Evolutionary conservation across 2,329 filamentous ascomycete genomes (phyloP), one percentile per base, ranked within the genome.

Genomic region (Cryphonectria japonica): DNA sequence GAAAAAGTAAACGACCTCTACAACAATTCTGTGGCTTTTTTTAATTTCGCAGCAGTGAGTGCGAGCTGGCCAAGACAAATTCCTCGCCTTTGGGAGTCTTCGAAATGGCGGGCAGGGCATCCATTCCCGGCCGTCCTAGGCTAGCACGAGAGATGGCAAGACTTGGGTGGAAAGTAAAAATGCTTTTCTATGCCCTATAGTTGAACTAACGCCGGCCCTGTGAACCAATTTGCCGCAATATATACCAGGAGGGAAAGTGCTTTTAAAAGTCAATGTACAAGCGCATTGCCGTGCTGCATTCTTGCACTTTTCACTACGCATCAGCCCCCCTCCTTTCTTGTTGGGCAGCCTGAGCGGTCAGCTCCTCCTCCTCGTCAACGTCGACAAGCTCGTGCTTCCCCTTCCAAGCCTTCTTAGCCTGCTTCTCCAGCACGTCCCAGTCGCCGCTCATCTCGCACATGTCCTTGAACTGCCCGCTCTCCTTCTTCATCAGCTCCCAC

Each of bases 401-500:
- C 68, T 81, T 78, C 76, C 78, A 84, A 16, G 83, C 83, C 81
- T 86, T 88, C 81, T 87, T 88, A 16, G 88, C 87, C 68, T 86
- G 82, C 79, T 85, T 86, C 73, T 82, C 74, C 69, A 90, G 76
- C 37, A 78, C 77, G 0, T 86, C 86, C 69, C 86, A 79, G 75
- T 90, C 88, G 11, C 89, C 89, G 75, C 88, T 89, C 80, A 84
- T 88, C 75, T 91, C 88, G 76, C 89, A 91, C 89, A 91, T 91
- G 75, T 85, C 81, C 70, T 84, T 82, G 80, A 91, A 91, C 52
- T 82, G 82, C 34, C 93, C 91, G 9, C 8, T 41, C 2, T 88
- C 88, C 70, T 92, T 84, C 78, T 86, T 87, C 74, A 97, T 87
- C 67, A 99, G 84, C 75, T 93, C 90, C 83, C 91, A 94, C 0